Conservation (phyloP, 768 basidiomycete species). For the Mycena rebaudengoi region DNA sequence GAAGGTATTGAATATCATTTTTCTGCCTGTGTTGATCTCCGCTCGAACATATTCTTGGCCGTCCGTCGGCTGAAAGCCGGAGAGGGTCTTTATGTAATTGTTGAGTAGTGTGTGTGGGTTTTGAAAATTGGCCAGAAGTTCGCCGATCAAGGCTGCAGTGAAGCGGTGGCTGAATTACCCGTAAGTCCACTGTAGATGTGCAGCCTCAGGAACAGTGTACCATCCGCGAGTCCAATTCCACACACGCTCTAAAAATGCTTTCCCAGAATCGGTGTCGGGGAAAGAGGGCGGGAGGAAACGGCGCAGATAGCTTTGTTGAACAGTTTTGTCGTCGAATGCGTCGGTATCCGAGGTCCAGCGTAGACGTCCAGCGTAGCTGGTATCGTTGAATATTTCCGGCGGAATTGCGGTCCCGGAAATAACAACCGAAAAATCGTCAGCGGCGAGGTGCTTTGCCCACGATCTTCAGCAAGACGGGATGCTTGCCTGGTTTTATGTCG, state of each 20-base stretch:
- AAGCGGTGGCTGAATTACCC: conserved; percentile 11
- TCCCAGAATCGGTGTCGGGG: neutral
- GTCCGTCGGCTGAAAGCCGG: neutral
- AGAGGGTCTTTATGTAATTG: neutral
- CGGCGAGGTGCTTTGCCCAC: neutral
- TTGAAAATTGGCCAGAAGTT: neutral
- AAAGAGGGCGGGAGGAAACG: conserved; percentile 13
- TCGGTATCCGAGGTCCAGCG: neutral
- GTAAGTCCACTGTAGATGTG: neutral
- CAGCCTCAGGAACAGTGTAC: neutral
- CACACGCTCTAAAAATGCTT: conserved; percentile 6
- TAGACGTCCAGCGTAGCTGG: neutral
- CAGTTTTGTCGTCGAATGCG: conserved; percentile 9
- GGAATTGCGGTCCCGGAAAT: conserved; percentile 20
- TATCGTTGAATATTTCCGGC: conserved; percentile 1
- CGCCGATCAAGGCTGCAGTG: conserved; percentile 10
- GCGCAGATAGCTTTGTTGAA: conserved; percentile 5
- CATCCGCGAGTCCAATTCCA: conserved; percentile 22
- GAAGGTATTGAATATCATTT: neutral
- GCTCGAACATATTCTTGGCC: neutral
- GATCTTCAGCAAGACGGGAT: neutral
- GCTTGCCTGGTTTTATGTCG: neutral
- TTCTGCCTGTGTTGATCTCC: no score
- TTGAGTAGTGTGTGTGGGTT: neutral
- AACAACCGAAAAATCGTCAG: neutral